Base-by-base conservation (phyloP, 2,329 filamentous ascomycete genomes). In the Rhynchosporium secalis region DNA sequence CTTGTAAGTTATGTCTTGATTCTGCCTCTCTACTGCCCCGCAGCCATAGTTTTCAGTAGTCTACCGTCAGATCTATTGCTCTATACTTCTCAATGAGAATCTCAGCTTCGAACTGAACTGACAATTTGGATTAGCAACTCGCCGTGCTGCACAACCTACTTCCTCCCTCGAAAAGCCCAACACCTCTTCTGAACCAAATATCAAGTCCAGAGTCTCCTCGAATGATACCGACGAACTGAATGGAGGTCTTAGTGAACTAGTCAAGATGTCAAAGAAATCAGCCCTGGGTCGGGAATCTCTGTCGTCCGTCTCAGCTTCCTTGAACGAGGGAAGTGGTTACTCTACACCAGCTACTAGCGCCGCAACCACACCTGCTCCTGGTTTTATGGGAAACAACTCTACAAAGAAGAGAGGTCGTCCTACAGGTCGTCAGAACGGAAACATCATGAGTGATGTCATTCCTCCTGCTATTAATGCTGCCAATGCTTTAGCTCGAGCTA, bases 341-440 rank as follows among this genome's bases (percentile, higher is more conserved):
- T 85, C 84, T 62, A 89, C 87, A 3, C 86, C 86, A 4, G 82
- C 78, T 43, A 89, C 87, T 26, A 87, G 84, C 72, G 78, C 80
- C 59, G 76, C 78, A 52, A 78, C 77, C 20, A 87, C 85, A 9
- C 85, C 70, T 15, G 68, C 28, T 76, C 85, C 70, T 15, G 68
- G 28, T 76, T 78, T 29, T 78, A 78, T 8, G 66, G 60, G 56
- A 67, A 74, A 56, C 71, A 69, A 57, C 62, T 68, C 64, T 38
- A 46, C 62, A 51, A 52, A 58, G 69, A 72, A 64, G 71, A 70
- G 68, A 68, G 66, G 69, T 47, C 67, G 66, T 31, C 60, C 64
- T 54, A 13, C 51, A 51, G 43, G 69, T 47, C 67, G 66, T 31
- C 60, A 63, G 48, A 15, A 48, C 46, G 43, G 63, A 31, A 43